Conservation (phyloP, 208 protist genomes). For the Trypanosoma congolense region DNA sequence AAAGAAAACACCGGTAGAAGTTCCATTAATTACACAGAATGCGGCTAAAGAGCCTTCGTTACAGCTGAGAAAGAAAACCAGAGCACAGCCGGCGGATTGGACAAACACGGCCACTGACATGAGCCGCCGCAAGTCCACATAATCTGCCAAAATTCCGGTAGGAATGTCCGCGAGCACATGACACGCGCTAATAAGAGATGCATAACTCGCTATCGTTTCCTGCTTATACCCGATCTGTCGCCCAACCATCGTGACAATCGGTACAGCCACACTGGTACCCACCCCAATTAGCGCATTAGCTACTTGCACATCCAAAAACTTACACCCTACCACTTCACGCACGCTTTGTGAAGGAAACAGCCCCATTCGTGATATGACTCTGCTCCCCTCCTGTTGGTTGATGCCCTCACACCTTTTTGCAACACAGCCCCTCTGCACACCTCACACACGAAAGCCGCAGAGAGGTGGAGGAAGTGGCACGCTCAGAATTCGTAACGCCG, state of each 20-base stretch:
- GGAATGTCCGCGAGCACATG: conserved; percentile 66
- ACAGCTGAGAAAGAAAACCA: conserved; percentile 6
- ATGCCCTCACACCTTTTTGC: too few relatives aligned
- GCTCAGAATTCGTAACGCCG: too few relatives aligned
- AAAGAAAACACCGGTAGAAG: conserved; percentile 74
- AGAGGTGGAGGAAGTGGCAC: too few relatives aligned
- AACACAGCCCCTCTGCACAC: too few relatives aligned
- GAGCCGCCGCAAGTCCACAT: conserved; percentile 50
- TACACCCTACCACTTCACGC: conserved; percentile 20
- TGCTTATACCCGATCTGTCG: conserved; percentile 41
- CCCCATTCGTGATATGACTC: conserved; percentile 1
- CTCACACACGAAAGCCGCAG: too few relatives aligned
- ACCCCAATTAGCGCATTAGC: conserved; percentile 78
- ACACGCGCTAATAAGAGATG: conserved; percentile 43
- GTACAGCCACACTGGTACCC: conserved; percentile 59
- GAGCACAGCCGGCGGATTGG: conserved; percentile 36
- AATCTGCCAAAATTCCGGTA: conserved; percentile 58
- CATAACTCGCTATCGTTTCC: conserved; percentile 51
- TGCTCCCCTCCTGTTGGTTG: not conserved
- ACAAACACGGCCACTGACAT: conserved; percentile 52
- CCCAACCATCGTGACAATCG: conserved; percentile 68
- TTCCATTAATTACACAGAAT: conserved; percentile 62
- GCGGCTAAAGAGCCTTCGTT: conserved; percentile 20
- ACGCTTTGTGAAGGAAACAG: conserved; percentile 7
- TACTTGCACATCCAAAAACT: conserved; percentile 74